These are phyloP conservation scores for Ceriops decandra DNA, from an alignment of 345 rosid genomes.

Conservation along the genomic window DNA sequence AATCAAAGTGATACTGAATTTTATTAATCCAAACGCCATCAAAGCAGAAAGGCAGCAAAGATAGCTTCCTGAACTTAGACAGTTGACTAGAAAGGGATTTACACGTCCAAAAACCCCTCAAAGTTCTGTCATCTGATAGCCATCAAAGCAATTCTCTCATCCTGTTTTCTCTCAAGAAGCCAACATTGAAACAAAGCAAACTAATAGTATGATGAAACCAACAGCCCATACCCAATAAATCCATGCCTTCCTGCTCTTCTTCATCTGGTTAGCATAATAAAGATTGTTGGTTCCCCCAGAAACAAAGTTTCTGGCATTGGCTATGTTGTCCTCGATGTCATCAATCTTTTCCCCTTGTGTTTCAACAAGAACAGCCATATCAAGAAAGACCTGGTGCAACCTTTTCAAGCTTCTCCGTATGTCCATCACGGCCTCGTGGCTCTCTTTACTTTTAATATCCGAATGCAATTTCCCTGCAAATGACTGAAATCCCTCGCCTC, in stretches of 20 bases:
- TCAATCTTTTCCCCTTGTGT: slow-evolving; percentile 63
- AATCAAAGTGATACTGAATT: no score
- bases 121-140: background rate
- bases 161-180: slow-evolving; percentile 38
- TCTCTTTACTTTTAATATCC: slow-evolving; percentile 47
- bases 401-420: slow-evolving; percentile 60
- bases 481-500: slow-evolving; percentile 31
- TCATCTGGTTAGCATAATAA: slow-evolving; percentile 63
- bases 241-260: slow-evolving; percentile 47
- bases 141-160: background rate
- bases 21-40: no score
- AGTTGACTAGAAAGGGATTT: background rate
- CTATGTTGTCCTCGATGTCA: slow-evolving; percentile 68
- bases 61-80: no score
- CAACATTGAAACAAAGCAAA: slow-evolving; percentile 55
- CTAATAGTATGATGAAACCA: slow-evolving; percentile 45
- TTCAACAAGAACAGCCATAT: slow-evolving; percentile 84
- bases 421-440: slow-evolving; percentile 64
- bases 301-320: slow-evolving; percentile 40
- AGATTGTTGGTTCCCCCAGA: slow-evolving; percentile 65
- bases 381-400: slow-evolving; percentile 78
- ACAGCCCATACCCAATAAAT: slow-evolving; percentile 45
- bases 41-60: no score
- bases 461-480: slow-evolving; percentile 34
- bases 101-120: background rate